Base-by-base conservation (phyloP, 805 yeast genomes). In the Blastobotrys terrestris region DNA sequence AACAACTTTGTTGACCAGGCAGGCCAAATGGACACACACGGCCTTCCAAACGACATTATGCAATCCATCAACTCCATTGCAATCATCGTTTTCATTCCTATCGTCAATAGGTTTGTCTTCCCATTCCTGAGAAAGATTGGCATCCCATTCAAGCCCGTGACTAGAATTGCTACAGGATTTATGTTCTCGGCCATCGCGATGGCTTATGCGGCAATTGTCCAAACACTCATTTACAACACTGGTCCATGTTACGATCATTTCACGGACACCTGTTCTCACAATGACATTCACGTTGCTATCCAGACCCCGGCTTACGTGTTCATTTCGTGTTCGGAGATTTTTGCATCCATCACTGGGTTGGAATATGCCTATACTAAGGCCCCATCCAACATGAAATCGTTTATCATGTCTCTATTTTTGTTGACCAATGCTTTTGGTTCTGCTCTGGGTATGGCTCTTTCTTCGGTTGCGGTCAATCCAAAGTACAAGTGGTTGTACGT, bases 301-400 rank as follows among this genome's bases (percentile, higher is more conserved):
- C 91, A 85, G 71, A 73, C 77, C n/a, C 85, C 85, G 15, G 85
- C 89, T 2, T 87, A 86, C 68, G 76, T 84, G 44, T 70, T 87
- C 57, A 81, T 84, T 67, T 92, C 87, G 11, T 65, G 84, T 51
- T 80, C 90, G 15, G 95, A 87, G 69, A 85, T 86, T 58, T 78
- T 87, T 60, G 90, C 91, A 31, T 83, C 87, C 50, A 79, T 85
- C 61, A 85, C 94, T 19, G 94, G 92, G 61, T 77, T 84, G 60
- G 94, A 87, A 71, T 85, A 84, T 64, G 95, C 95, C 16, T 87
- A 84, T 71, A 81, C 90, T 22, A 84, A 86, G 72, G 92, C 94
- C 3, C 94, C 94, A 43, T 76, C 75, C 6, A 70, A 77, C 48
- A 81, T 81, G 86, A 80, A 80, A 67, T 77, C 85, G 14, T 77